Percentiles rank a stretch among this genome's conserved stretches.
These are phyloP conservation scores for Cyberlindnera nakhonratchasimensis DNA, from an alignment of 805 yeast species.

Conservation along the genomic window DNA sequence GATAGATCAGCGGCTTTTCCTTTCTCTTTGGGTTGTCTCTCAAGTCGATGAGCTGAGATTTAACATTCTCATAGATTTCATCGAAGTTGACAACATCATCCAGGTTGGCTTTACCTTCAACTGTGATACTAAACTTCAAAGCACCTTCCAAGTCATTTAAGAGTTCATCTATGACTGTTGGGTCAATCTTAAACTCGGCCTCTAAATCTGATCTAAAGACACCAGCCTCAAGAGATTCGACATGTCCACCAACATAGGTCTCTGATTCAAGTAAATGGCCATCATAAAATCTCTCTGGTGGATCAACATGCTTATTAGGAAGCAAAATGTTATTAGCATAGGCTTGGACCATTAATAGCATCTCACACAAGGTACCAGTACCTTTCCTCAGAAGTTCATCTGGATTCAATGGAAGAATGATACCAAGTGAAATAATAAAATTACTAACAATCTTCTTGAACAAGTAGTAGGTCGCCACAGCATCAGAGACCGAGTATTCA, in stretches of 20 bases:
- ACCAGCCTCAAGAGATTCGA: conserved; percentile 96
- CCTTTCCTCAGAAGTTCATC: conserved; percentile 96
- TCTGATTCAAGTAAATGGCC: conserved; percentile 94
- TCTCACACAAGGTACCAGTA: conserved; percentile 97
- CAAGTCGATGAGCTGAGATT: conserved; percentile 51
- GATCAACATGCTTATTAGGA: conserved; percentile 93
- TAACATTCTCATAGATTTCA: conserved; percentile 62
- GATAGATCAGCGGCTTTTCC: conserved; percentile 88
- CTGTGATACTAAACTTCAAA: conserved; percentile 75
- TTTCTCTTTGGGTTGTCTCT: conserved; percentile 57
- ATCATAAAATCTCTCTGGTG: conserved; percentile 89
- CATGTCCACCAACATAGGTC: conserved; percentile 99
- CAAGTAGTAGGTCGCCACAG: conserved; percentile 95
- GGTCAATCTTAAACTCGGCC: conserved; percentile 71
- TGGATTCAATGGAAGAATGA: conserved; percentile 92
- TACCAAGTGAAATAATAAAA: conserved; percentile 90
- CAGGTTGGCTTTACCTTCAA: conserved; percentile 69
- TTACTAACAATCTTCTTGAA: conserved; percentile 98
- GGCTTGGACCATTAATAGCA: conserved; percentile 96
- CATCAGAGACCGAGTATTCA: conserved; percentile 98
- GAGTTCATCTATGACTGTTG: conserved; percentile 78
- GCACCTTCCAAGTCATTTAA: conserved; percentile 71
- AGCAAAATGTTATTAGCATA: conserved; percentile 69
- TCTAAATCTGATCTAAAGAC: conserved; percentile 89
- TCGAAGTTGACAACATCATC: conserved; percentile 79